A percentile compares a stretch with the other conserved stretches of the same genome.
Evolutionary conservation across 352 stramenopile genomes (phyloP).

Genomic region (Thalassiosira hispida): DNA sequence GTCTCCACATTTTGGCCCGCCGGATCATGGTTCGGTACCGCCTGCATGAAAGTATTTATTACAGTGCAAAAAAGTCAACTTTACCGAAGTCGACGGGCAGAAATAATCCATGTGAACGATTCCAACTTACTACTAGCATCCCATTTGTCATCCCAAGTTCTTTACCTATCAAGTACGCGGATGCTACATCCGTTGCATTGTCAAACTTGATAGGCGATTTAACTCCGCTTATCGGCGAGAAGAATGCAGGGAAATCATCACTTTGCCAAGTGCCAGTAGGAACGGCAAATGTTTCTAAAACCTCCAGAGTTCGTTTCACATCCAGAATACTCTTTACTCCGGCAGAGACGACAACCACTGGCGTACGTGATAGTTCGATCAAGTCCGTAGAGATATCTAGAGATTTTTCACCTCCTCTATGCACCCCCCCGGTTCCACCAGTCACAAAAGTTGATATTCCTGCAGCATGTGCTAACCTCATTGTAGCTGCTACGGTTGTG

Average conservation of each 20-base stretch:
- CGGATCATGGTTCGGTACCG: constrained; percentile 84
- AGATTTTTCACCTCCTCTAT: constrained; percentile 92
- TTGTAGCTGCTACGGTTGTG: constrained; percentile 97
- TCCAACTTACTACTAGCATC: constrained; percentile 70
- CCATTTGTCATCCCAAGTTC: constrained; percentile 81
- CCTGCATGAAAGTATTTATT: constrained; percentile 14
- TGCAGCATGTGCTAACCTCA: constrained; percentile 93
- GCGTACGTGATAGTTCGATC: constrained; percentile 92
- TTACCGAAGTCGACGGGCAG: background rate
- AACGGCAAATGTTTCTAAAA: constrained; percentile 96
- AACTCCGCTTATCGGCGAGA: constrained; percentile 92
- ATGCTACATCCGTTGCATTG: constrained; percentile 88
- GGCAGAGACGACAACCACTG: constrained; percentile 95
- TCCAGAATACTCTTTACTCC: constrained; percentile 99
- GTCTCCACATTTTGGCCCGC: constrained; percentile 88
- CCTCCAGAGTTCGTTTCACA: constrained; percentile 95
- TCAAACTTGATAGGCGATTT: constrained; percentile 89
- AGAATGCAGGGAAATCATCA: constrained; percentile 97
- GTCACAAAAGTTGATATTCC: constrained; percentile 98
- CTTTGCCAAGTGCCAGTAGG: constrained; percentile 92
- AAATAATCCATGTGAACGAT: background rate
- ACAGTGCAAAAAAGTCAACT: constrained; percentile 9
- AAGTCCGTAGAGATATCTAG: constrained; percentile 97
- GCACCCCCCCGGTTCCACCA: constrained; percentile 94
- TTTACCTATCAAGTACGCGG: constrained; percentile 85